A percentile compares a stretch with the other conserved stretches of the same genome.
phyloP scores from a whole-genome alignment of 345 rosid species.

The Arabidopsis suecica region DNA sequence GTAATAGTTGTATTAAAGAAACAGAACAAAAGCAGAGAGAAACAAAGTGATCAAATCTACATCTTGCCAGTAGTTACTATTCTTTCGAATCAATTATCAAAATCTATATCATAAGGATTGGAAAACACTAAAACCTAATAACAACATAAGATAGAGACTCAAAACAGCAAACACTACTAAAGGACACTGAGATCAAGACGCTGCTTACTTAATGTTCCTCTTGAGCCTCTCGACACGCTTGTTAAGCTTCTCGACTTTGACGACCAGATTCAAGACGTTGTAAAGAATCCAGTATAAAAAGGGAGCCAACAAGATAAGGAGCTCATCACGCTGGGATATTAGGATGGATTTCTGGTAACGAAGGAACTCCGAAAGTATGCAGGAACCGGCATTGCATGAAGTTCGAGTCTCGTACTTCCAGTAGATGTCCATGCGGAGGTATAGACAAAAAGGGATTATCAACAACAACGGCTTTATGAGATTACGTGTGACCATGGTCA shows the following conservation, averaged over 20 bases:
- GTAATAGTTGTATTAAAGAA: not conserved
- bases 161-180: no score
- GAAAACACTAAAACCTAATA: not conserved
- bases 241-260: slow-evolving; percentile 68
- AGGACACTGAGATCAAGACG: not conserved
- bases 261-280: slow-evolving; percentile 63
- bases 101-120: no score
- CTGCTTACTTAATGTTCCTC: not conserved
- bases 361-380: slow-evolving; percentile 70
- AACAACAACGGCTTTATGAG: slow-evolving; percentile 77
- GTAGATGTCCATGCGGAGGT: slow-evolving; percentile 78
- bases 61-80: no score
- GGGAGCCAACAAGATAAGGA: slow-evolving; percentile 71
- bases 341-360: slow-evolving; percentile 87
- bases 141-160: not conserved
- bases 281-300: slow-evolving; percentile 80
- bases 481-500: slow-evolving; percentile 73
- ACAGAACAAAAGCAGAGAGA: no score
- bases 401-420: slow-evolving; percentile 89
- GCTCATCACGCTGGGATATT: slow-evolving; percentile 85
- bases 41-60: no score
- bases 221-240: slow-evolving; percentile 52
- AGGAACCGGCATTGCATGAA: slow-evolving; percentile 63
- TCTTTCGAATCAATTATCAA: no score
- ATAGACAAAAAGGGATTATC: slow-evolving; percentile 80